These are phyloP conservation scores for Acanthamoeba lenticulata DNA, from an alignment of 208 protist species.

Conservation along the genomic window DNA sequence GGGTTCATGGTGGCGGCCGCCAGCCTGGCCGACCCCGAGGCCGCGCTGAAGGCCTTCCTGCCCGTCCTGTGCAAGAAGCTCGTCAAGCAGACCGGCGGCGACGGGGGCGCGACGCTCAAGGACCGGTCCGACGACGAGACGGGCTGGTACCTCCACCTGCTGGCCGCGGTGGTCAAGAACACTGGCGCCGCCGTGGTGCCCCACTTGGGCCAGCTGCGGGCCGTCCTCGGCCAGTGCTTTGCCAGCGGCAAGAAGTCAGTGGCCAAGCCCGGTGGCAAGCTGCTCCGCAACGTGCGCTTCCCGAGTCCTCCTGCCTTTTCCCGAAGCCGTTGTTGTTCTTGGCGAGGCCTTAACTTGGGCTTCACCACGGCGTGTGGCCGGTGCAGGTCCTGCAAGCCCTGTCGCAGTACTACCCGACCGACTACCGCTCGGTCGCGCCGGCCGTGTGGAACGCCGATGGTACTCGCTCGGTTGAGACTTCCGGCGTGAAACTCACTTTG, in stretches of 20 bases:
- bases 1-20: neutral
- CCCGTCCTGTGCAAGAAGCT: conserved; percentile 35
- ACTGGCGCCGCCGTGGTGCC: neutral
- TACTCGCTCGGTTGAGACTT: neutral
- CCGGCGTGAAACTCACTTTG: too few relatives aligned
- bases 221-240: neutral
- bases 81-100: neutral
- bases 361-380: too few relatives aligned
- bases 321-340: neutral
- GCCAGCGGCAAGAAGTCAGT: neutral
- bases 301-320: neutral
- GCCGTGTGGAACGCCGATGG: neutral
- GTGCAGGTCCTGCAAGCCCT: conserved; percentile 17
- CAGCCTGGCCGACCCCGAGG: conserved; percentile 7
- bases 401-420: conserved; percentile 14
- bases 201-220: neutral
- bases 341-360: neutral
- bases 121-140: conserved; percentile 8
- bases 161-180: neutral
- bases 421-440: neutral
- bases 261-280: neutral
- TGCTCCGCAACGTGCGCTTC: conserved; percentile 15
- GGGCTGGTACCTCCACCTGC: conserved; percentile 37
- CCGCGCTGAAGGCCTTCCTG: neutral
- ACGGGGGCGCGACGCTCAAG: neutral